A percentile compares a stretch with the other conserved stretches of the same genome.
These are phyloP conservation scores for Dictyophora rubrovolvata DNA, from an alignment of 768 basidiomycete genomes.

Conservation along the genomic window DNA sequence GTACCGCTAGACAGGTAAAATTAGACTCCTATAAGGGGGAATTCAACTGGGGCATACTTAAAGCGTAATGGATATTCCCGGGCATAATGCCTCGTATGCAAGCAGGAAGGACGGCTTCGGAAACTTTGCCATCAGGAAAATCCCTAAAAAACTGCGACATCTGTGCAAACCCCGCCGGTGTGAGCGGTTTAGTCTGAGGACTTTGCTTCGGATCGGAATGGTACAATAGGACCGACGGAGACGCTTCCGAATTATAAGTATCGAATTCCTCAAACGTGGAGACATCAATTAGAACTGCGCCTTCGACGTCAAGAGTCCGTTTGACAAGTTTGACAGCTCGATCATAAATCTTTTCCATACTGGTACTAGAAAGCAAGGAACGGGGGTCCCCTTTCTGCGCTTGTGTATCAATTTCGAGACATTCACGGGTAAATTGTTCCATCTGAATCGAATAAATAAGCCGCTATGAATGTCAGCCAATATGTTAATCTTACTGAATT, in stretches of 20 bases:
- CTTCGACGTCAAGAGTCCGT: constrained; percentile 85
- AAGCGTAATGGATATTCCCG: constrained; percentile 71
- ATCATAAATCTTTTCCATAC: constrained; percentile 87
- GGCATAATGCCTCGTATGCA: constrained; percentile 76
- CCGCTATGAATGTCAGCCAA: not conserved
- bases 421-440: constrained; percentile 94
- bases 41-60: constrained; percentile 46
- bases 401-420: constrained; percentile 77
- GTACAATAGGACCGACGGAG: constrained; percentile 60
- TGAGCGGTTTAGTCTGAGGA: constrained; percentile 45
- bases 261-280: constrained; percentile 85
- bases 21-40: not conserved
- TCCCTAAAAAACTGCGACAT: constrained; percentile 70
- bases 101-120: constrained; percentile 77
- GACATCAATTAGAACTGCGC: constrained; percentile 86
- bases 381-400: constrained; percentile 28
- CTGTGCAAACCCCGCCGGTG: constrained; percentile 60
- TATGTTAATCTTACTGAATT: constrained; percentile 48
- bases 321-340: constrained; percentile 85
- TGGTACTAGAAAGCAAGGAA: constrained; percentile 18
- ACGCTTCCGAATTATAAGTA: constrained; percentile 45
- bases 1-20: constrained; percentile 49
- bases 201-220: constrained; percentile 48
- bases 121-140: constrained; percentile 78
- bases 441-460: constrained; percentile 36